phyloP scores from a whole-genome alignment of 176 grass and related monocot genomes.

The Echinochloa phyllopogon region DNA sequence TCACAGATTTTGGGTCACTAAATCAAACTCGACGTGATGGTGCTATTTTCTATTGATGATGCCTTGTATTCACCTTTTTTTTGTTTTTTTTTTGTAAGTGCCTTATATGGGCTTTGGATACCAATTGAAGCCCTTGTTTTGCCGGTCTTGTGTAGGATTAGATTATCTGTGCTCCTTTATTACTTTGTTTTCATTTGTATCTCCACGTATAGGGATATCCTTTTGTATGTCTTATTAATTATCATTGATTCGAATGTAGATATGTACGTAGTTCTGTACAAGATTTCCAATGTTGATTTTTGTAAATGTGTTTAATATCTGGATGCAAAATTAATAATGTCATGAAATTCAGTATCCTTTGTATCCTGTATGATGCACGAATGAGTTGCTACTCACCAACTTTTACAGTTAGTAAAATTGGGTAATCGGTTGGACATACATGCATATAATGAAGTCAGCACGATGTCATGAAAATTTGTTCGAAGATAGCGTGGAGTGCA shows the following conservation, averaged over 20 bases:
- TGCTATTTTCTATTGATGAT: not conserved
- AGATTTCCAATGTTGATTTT: not conserved
- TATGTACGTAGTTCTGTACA: not conserved
- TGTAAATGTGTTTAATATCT: slow-evolving; percentile 26
- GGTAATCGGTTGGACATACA: not conserved
- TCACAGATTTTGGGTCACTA: slow-evolving; percentile 64
- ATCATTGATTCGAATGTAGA: slow-evolving; percentile 35
- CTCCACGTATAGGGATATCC: not conserved
- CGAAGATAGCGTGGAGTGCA: not conserved
- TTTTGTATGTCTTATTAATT: slow-evolving; percentile 26
- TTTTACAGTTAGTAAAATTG: not conserved
- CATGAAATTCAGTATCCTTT: not conserved
- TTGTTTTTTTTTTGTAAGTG: not conserved
- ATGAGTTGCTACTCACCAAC: not conserved
- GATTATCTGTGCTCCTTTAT: slow-evolving; percentile 26
- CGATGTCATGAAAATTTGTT: not conserved
- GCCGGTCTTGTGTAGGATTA: slow-evolving; percentile 17
- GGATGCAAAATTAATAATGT: slow-evolving; percentile 12
- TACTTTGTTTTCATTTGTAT: not conserved
- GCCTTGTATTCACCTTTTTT: not conserved
- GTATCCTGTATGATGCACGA: not conserved
- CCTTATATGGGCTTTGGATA: not conserved
- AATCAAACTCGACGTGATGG: slow-evolving; percentile 19
- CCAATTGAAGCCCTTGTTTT: not conserved
- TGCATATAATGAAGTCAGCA: not conserved